phyloP scores from a whole-genome alignment of 768 basidiomycete species.

The Chalciporus chontae region DNA sequence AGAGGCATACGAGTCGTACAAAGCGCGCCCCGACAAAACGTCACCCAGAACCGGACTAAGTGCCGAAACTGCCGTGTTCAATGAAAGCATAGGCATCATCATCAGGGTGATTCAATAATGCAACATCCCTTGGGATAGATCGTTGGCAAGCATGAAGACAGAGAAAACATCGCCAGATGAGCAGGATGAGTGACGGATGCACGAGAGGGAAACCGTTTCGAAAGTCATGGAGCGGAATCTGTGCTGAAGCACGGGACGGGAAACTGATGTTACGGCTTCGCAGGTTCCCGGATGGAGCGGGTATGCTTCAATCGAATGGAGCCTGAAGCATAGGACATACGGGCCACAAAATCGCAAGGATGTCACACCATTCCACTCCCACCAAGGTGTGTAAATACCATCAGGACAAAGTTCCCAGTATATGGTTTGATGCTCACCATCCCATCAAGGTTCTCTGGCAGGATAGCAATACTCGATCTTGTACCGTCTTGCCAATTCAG shows the following conservation, averaged over 20 bases:
- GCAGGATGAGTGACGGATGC: slow-evolving; percentile 29
- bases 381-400: slow-evolving; percentile 19
- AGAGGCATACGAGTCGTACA: background rate
- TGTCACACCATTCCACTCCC: slow-evolving; percentile 44
- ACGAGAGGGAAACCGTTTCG: slow-evolving; percentile 33
- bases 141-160: slow-evolving; percentile 39
- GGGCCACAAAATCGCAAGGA: slow-evolving; percentile 44
- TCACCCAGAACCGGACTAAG: background rate
- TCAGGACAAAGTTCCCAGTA: background rate
- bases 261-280: background rate
- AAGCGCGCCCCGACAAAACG: no score
- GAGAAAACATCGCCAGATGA: slow-evolving; percentile 34
- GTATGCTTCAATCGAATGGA: slow-evolving; percentile 47
- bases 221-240: slow-evolving; percentile 32
- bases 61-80: slow-evolving; percentile 9
- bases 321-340: slow-evolving; percentile 50
- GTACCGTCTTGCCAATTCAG: slow-evolving; percentile 35
- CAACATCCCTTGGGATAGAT: slow-evolving; percentile 44
- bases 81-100: slow-evolving; percentile 23
- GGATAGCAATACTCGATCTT: slow-evolving; percentile 22
- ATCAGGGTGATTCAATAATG: slow-evolving; percentile 37
- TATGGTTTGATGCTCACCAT: slow-evolving; percentile 23
- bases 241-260: slow-evolving; percentile 15
- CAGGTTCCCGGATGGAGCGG: slow-evolving; percentile 13
- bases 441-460: slow-evolving; percentile 28